Percentiles rank a stretch among this genome's conserved stretches.
Evolutionary conservation across 2,329 filamentous ascomycete genomes (phyloP).

Genomic region (Calonectria pseudoturangicola): DNA sequence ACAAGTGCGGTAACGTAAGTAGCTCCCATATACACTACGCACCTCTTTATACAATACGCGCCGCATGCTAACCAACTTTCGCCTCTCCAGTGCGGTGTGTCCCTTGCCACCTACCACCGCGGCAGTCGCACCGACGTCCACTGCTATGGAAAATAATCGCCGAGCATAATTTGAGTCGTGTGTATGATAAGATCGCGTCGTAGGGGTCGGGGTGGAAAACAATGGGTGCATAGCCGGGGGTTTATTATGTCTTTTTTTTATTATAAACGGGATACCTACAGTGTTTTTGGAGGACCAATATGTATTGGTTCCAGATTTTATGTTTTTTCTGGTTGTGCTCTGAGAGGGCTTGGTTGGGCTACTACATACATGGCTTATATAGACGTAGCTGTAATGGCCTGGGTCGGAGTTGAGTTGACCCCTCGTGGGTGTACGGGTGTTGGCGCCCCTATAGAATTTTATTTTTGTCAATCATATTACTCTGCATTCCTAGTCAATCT

Average conservation of each 20-base stretch:
- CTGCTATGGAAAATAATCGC: constrained; percentile 33
- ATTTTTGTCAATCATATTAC: not conserved
- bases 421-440: not conserved
- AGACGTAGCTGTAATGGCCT: not conserved
- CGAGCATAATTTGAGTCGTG: not conserved
- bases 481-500: not conserved
- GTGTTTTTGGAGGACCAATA: constrained; percentile 8
- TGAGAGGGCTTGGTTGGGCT: not conserved
- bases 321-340: not conserved
- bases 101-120: constrained; percentile 49
- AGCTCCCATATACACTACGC: not conserved
- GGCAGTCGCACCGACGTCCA: constrained; percentile 48
- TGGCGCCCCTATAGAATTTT: not conserved
- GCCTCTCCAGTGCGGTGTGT: constrained; percentile 42
- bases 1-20: constrained; percentile 50
- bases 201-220: not conserved
- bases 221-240: constrained; percentile 23
- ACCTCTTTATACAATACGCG: too few relatives aligned
- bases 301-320: not conserved
- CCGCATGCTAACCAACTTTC: constrained; percentile 1
- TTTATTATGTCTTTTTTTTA: constrained; percentile 11
- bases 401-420: not conserved
- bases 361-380: not conserved
- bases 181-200: not conserved
- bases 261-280: constrained; percentile 22